A percentile compares a stretch with the other conserved stretches of the same genome.
phyloP scores from a whole-genome alignment of 192 early-diverging fungal species.

The Lobosporangium transversale region DNA sequence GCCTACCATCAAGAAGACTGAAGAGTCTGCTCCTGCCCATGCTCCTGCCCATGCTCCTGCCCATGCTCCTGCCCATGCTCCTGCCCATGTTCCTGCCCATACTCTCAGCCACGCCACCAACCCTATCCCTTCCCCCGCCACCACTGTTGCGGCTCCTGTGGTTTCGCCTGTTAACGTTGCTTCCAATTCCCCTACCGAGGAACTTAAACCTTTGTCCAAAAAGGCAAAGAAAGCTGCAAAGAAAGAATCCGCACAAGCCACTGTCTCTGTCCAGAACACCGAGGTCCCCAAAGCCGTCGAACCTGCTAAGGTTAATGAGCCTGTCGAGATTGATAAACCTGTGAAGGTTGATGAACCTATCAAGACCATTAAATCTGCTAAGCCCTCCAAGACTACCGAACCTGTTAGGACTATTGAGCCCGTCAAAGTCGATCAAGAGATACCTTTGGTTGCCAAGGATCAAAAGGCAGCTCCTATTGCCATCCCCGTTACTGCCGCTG shows the following conservation, averaged over 20 bases:
- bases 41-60: too few relatives aligned
- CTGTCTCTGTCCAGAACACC: constrained; percentile 1
- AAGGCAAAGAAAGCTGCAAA: constrained; percentile 13
- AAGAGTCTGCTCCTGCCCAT: too few relatives aligned
- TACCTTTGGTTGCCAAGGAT: constrained; percentile 4
- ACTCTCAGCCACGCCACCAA: background rate
- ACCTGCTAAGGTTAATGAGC: constrained; percentile 37
- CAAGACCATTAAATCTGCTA: constrained; percentile 10
- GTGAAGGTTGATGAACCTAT: background rate
- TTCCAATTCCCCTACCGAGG: constrained; percentile 1
- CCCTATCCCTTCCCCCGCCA: constrained; percentile 5
- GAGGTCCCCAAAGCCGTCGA: constrained; percentile 23
- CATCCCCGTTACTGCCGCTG: background rate
- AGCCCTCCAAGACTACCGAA: constrained; percentile 7
- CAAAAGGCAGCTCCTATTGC: background rate
- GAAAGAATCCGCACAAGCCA: constrained; percentile 2
- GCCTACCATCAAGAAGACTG: too few relatives aligned
- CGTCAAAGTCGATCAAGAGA: constrained; percentile 29
- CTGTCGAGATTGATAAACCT: constrained; percentile 9
- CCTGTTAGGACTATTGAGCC: constrained; percentile 15
- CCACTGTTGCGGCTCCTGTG: background rate
- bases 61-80: too few relatives aligned
- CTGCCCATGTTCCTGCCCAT: background rate
- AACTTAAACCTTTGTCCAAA: background rate
- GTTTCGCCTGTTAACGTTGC: background rate